These are phyloP conservation scores for Fusarium sterilihyphosum DNA, from an alignment of 2,329 filamentous ascomycete species.

Conservation along the genomic window DNA sequence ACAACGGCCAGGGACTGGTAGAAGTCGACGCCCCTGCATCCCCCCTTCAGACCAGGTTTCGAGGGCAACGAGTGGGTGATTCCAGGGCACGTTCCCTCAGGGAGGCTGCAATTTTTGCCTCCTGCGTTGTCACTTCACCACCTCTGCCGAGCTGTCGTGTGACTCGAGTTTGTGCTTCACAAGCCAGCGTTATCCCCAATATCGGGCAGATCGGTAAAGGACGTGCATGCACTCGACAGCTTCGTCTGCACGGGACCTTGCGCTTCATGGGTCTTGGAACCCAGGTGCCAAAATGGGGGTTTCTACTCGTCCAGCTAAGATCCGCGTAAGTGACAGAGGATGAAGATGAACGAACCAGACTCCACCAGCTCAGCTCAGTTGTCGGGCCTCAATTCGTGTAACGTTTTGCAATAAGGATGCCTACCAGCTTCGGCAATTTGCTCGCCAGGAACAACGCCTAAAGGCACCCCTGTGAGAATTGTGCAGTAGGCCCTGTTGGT, in stretches of 20 bases:
- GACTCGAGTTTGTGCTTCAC: conserved; percentile 3
- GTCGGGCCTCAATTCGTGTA: neutral
- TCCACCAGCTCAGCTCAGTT: neutral
- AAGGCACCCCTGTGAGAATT: conserved; percentile 20
- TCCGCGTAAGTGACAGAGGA: conserved; percentile 27
- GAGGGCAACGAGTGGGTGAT: conserved; percentile 24
- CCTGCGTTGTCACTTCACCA: conserved; percentile 18
- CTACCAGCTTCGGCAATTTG: conserved; percentile 1
- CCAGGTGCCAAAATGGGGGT: conserved; percentile 24
- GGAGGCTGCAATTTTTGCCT: conserved; percentile 26
- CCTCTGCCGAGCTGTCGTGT: conserved; percentile 6
- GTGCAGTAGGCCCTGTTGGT: conserved; percentile 4
- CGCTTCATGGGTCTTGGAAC: conserved; percentile 3
- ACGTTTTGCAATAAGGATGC: neutral
- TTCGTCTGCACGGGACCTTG: conserved; percentile 14
- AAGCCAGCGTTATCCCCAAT: neutral
- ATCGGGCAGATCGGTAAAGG: neutral
- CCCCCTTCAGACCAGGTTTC: conserved; percentile 18
- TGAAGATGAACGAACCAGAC: conserved; percentile 2
- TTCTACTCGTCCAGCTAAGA: conserved; percentile 13
- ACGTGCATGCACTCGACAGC: conserved; percentile 5
- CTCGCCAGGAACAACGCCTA: neutral
- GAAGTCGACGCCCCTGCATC: conserved; percentile 25
- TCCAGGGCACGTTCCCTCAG: conserved; percentile 7
- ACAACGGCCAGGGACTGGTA: conserved; percentile 19